Base-by-base conservation (phyloP, 1,284 basidiomycete genomes). In the Naganishia albida region DNA sequence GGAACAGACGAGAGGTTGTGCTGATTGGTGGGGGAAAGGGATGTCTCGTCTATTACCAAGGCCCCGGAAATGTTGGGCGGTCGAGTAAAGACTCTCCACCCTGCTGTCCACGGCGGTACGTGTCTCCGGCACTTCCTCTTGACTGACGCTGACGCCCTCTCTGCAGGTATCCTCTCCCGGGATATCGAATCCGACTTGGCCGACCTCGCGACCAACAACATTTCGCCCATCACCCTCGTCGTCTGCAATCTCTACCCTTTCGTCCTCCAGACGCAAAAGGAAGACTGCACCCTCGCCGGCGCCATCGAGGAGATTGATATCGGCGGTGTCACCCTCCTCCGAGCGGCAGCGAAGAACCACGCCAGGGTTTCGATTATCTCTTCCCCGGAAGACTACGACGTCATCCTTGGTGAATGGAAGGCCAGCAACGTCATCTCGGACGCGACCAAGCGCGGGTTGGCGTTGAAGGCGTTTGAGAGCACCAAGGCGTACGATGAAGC, bases 221-320 rank as follows among this genome's bases (percentile, higher is more conserved):
- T 97, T 78, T 85, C 88, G 18, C 89, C 90, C 67, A 96, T 97
- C 81, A 88, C 89, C 62, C 88, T 97, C 80, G 93, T 97, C 64
- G 92, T 97, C 66, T 99, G 96, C 87, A 99, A 99, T 81, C 87
- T 99, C 62, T 99, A 99, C 82, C 96, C 96, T 1, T 99, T 99
- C 81, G 87, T 89, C 25, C 85, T 89, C 48, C 97, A 94, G 63
- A 93, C 98, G 75, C 83, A 88, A 2, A 88, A 90, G 75, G 91
- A 93, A 0, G 85, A 87, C 71, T 95, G 93, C 80, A 92, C 92
- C 18, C 86, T 98, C 69, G 87, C 91, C 2, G 88, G 91, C 68
- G 95, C 95, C 15, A 88, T 98, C 65, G 96, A 99, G 78, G 96
- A 99, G 81, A 90, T 99, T 72, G 96, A 99, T 80, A 99, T 99